These are phyloP conservation scores for Podaxis carcinomalis DNA, from an alignment of 768 basidiomycete genomes.

Conservation along the genomic window DNA sequence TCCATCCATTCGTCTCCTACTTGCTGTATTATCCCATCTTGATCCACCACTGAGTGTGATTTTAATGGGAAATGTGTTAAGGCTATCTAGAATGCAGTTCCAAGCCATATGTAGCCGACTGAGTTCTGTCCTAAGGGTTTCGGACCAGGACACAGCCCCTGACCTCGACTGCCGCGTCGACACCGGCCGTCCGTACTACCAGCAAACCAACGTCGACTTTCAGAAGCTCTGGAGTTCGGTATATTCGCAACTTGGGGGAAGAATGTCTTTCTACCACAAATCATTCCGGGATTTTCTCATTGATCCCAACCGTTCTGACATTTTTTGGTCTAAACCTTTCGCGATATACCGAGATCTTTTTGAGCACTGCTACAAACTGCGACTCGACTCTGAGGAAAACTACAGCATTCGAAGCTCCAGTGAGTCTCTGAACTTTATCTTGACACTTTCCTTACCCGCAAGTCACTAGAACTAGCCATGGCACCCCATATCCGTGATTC, in stretches of 20 bases:
- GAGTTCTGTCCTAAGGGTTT: neutral
- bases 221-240: neutral
- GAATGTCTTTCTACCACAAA: neutral
- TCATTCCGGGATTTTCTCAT: neutral
- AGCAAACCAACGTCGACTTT: neutral
- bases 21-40: neutral
- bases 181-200: neutral
- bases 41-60: neutral
- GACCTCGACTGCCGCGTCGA: neutral
- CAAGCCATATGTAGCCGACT: neutral
- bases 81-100: neutral
- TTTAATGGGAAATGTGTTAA: neutral
- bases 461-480: neutral
- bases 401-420: neutral
- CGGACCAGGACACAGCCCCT: neutral
- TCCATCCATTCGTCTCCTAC: neutral
- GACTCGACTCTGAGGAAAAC: neutral
- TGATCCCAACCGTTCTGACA: neutral
- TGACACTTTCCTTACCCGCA: neutral
- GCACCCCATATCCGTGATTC: neutral
- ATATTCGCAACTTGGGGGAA: neutral
- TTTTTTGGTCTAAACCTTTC: neutral
- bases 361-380: neutral
- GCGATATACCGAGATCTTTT: neutral
- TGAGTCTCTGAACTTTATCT: neutral